A percentile compares a stretch with the other conserved stretches of the same genome.
Conservation (phyloP, 768 basidiomycete genomes). For the Xerocomus brunneocitrinus region DNA sequence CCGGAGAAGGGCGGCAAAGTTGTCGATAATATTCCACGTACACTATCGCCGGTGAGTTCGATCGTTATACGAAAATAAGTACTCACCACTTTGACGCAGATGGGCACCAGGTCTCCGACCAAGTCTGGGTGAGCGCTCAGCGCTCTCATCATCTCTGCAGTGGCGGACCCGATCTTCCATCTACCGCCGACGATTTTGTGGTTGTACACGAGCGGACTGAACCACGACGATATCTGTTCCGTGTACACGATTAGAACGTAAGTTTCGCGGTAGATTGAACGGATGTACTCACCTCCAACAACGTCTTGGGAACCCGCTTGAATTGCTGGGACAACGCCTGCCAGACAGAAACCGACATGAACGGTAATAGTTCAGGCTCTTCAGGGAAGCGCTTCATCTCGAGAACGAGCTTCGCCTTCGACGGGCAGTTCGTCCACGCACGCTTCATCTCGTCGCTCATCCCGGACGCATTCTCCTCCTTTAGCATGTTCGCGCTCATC, state of each 20-base stretch:
- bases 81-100: too few relatives aligned
- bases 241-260: too few relatives aligned
- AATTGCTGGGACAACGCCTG: background rate
- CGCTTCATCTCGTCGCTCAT: too few relatives aligned
- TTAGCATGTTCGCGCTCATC: too few relatives aligned
- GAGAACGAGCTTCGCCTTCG: background rate
- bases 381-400: too few relatives aligned
- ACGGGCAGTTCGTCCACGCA: background rate
- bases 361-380: background rate
- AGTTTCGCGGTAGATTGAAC: background rate
- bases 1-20: too few relatives aligned
- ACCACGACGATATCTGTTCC: background rate
- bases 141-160: background rate
- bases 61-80: too few relatives aligned
- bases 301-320: background rate
- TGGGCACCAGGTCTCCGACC: too few relatives aligned
- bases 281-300: background rate
- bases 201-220: background rate
- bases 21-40: too few relatives aligned
- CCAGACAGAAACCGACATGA: constrained; percentile 1
- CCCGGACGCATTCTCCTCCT: too few relatives aligned
- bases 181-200: background rate
- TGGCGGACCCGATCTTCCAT: background rate
- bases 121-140: background rate
- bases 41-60: too few relatives aligned